Percentiles rank a stretch among this genome's conserved stretches.
phyloP scores from a whole-genome alignment of 805 yeast species.

The Spathaspora boniae region DNA sequence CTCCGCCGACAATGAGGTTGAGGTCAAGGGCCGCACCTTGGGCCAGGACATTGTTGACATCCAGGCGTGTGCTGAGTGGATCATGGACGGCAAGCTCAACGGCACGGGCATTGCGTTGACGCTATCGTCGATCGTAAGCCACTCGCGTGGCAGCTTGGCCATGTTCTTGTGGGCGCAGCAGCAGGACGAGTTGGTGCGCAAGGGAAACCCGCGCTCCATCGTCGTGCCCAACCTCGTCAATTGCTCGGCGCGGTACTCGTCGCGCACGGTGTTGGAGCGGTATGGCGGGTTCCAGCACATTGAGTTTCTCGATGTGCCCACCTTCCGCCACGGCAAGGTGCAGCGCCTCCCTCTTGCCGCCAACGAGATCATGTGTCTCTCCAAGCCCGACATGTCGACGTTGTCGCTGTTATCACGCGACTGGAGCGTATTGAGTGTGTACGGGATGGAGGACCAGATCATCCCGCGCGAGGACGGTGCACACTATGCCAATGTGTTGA shows the following conservation, averaged over 20 bases:
- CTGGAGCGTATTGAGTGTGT: slow-evolving; percentile 59
- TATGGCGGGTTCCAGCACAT: slow-evolving; percentile 23
- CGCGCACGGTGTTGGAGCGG: slow-evolving; percentile 43
- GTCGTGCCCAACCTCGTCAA: slow-evolving; percentile 67
- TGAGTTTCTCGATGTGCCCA: slow-evolving; percentile 10
- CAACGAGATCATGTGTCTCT: slow-evolving; percentile 50
- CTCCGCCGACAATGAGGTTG: slow-evolving; percentile 50
- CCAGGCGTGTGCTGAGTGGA: slow-evolving; percentile 33
- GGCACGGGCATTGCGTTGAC: slow-evolving; percentile 42
- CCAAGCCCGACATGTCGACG: slow-evolving; percentile 42
- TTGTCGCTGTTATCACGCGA: slow-evolving; percentile 41
- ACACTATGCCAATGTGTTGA: slow-evolving; percentile 53
- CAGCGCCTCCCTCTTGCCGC: slow-evolving; percentile 40
- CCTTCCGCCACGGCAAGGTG: slow-evolving; percentile 50
- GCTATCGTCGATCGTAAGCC: slow-evolving; percentile 62
- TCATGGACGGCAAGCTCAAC: slow-evolving; percentile 24
- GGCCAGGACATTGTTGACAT: slow-evolving; percentile 69
- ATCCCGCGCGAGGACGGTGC: slow-evolving; percentile 66
- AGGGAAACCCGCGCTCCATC: slow-evolving; percentile 28
- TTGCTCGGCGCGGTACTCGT: slow-evolving; percentile 66
- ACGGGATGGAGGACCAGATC: slow-evolving; percentile 65
- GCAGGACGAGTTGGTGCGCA: slow-evolving; percentile 34
- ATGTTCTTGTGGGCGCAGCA: slow-evolving; percentile 67
- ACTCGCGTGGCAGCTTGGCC: slow-evolving; percentile 77
- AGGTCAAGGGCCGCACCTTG: slow-evolving; percentile 51